Conservation (phyloP, 2,329 filamentous ascomycete species). For the Phoma sp. region DNA sequence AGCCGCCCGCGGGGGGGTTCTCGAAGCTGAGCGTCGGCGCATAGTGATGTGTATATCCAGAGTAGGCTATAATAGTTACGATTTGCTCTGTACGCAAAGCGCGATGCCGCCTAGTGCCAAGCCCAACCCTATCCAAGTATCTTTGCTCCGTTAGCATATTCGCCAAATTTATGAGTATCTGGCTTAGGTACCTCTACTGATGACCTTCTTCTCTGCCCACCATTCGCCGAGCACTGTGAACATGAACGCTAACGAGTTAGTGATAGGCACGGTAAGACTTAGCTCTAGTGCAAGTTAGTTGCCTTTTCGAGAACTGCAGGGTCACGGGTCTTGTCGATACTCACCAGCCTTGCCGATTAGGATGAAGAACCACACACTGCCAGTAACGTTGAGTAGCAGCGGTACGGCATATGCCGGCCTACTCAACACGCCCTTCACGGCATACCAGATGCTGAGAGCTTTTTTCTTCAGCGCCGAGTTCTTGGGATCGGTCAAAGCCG, state of each 20-base stretch:
- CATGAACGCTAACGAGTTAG: constrained; percentile 92
- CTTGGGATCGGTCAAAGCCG: constrained; percentile 42
- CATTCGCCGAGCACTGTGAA: constrained; percentile 95
- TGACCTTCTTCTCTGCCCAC: constrained; percentile 91
- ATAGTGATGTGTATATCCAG: not conserved
- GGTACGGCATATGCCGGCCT: constrained; percentile 87
- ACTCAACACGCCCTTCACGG: constrained; percentile 75
- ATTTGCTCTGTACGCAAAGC: constrained; percentile 73
- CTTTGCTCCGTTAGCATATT: constrained; percentile 51
- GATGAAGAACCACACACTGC: constrained; percentile 95
- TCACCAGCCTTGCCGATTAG: constrained; percentile 89
- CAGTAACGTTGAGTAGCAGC: constrained; percentile 84
- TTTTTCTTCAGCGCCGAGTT: constrained; percentile 68
- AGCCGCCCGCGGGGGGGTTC: constrained; percentile 81
- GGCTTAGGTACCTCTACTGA: constrained; percentile 70
- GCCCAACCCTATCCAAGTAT: constrained; percentile 82
- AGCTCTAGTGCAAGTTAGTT: constrained; percentile 66
- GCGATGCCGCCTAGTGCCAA: constrained; percentile 81
- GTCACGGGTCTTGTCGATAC: constrained; percentile 41
- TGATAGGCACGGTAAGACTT: constrained; percentile 91
- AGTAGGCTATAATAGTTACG: constrained; percentile 16
- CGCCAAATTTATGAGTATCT: not conserved
- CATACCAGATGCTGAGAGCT: constrained; percentile 71
- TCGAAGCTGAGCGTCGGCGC: constrained; percentile 63
- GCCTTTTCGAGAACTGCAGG: no score